Base-by-base conservation (phyloP, 2,329 filamentous ascomycete genomes). In the Monosporascus sp. region DNA sequence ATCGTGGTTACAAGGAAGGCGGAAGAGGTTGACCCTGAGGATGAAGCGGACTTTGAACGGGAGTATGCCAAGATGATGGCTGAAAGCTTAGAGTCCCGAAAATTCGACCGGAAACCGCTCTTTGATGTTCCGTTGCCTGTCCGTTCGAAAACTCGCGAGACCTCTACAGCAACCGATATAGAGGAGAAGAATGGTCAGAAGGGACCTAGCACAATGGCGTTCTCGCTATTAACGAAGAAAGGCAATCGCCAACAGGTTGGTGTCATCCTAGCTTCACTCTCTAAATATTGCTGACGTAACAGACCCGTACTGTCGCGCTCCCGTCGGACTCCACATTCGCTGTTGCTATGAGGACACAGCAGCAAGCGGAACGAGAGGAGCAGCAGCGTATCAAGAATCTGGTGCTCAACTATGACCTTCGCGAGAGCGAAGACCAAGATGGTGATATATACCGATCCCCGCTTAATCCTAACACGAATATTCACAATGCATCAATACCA, bases 21-120 rank as follows among this genome's bases (percentile, higher is more conserved):
- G 68, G 90, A 97, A 67, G 83, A 93, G 62, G 81, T 92, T 52
- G 92, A 99, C 60, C 92, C 93, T 0, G 92, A 97, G 72, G 90
- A 88, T 41, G 94, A 99, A 65, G 94, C 93, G 6, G 94, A 99
- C 43, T 99, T 99, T 68, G 95, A 99, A 67, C 89, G 93, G 63
- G 94, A 97, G 71, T 94, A 96, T 69, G 92, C 94, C 38, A 97
- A 96, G 71, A 89, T 99, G 83, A 97, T 99, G 93, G 83, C 92
- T 49, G 94, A 99, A 70, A 97, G 93, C 73, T 76, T 96, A 63
- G 94, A 99, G 61, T 95, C 93, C 5, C 85, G 94, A 62, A 97
- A 96, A 64, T 96, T 96, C 61, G 94, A 99, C 66, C 89, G 94
- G 57, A 97, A 96, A 72, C 85, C 89, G 27, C 81, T 94, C 49